These are phyloP conservation scores for Komagataella mondaviorum DNA, from an alignment of 805 yeast species.

Conservation along the genomic window DNA sequence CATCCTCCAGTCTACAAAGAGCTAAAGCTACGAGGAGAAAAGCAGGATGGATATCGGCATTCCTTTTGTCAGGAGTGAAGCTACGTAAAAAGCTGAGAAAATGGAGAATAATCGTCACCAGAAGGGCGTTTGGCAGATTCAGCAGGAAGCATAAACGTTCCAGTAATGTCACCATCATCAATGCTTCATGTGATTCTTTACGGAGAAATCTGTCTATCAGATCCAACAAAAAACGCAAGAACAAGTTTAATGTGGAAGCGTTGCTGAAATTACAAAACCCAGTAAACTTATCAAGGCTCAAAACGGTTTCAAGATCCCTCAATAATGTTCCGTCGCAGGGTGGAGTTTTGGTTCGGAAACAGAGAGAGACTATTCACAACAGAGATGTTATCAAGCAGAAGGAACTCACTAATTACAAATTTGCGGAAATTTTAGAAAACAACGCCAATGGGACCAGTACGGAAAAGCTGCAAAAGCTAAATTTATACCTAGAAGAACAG, in stretches of 20 bases:
- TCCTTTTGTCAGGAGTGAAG: conserved; percentile 6
- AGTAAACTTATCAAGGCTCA: background rate
- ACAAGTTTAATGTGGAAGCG: background rate
- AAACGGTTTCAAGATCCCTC: background rate
- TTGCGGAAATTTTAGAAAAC: background rate
- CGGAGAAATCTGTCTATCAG: background rate
- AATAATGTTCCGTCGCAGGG: background rate
- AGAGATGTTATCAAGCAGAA: background rate
- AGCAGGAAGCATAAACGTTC: conserved; percentile 1
- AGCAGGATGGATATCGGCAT: conserved; percentile 13
- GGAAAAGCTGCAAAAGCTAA: conserved; percentile 1
- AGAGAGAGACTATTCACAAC: background rate
- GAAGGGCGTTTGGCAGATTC: background rate
- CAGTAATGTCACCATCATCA: background rate
- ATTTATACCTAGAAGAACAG: conserved; percentile 1
- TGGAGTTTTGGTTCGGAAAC: background rate
- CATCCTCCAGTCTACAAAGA: conserved; percentile 11
- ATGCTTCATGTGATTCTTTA: background rate
- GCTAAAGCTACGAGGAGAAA: conserved; percentile 19
- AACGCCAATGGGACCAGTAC: background rate
- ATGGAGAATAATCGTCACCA: conserved; percentile 4
- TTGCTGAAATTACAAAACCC: background rate
- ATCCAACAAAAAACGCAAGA: background rate
- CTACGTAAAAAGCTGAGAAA: conserved; percentile 10
- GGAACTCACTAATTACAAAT: background rate